Conservation (phyloP, 1,284 basidiomycete genomes). For the Ceraceosorus guamensis region DNA sequence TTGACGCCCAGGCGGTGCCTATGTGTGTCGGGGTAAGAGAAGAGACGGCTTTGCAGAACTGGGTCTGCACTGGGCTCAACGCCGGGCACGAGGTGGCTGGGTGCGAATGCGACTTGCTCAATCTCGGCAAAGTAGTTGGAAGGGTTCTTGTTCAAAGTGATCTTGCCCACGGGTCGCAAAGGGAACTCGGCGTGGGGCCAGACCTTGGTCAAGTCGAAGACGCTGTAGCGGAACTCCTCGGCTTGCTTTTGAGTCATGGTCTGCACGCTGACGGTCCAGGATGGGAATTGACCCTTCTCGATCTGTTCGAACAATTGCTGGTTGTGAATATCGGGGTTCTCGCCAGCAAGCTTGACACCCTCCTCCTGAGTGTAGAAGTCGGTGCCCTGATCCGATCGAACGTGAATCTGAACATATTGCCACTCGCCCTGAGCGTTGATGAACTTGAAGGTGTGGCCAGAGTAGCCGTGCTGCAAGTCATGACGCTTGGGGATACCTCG, state of each 20-base stretch:
- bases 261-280: conserved; percentile 73
- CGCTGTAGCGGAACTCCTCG: conserved; percentile 77
- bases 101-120: conserved; percentile 18
- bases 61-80: conserved; percentile 32
- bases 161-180: conserved; percentile 73
- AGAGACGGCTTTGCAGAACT: conserved; percentile 37
- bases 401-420: conserved; percentile 71
- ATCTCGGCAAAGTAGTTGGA: conserved; percentile 56
- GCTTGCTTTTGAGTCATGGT: conserved; percentile 83
- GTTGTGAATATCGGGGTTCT: conserved; percentile 64
- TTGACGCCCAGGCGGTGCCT: conserved; percentile 58
- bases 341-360: conserved; percentile 57
- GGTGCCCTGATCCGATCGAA: conserved; percentile 58
- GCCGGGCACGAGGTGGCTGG: conserved; percentile 16
- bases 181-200: conserved; percentile 58
- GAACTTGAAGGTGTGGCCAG: conserved; percentile 82
- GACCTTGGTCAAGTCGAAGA: conserved; percentile 73
- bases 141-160: conserved; percentile 77
- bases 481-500: conserved; percentile 81
- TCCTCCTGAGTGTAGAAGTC: conserved; percentile 51
- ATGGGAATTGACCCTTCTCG: conserved; percentile 66
- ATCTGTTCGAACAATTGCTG: conserved; percentile 67
- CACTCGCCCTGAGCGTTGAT: conserved; percentile 73
- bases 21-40: conserved; percentile 69
- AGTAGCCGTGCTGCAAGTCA: conserved; percentile 64